Conservation (phyloP, 1,139 yeast genomes). For the Sugiyamaella novakii region DNA sequence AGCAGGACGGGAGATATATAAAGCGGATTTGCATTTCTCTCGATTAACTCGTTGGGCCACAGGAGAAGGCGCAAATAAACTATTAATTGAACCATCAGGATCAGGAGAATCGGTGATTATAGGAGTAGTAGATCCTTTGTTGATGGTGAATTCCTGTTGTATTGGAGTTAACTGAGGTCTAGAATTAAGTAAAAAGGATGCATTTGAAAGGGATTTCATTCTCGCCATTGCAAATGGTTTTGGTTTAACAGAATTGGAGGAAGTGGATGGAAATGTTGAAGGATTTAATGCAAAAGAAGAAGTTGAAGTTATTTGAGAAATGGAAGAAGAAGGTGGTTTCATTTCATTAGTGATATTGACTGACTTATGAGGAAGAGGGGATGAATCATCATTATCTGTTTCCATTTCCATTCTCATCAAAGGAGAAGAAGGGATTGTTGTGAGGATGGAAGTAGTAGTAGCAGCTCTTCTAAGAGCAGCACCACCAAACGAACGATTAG, state of each 20-base stretch:
- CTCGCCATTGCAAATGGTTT: conserved; percentile 21
- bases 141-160: conserved; percentile 12
- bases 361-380: conserved; percentile 30
- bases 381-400: conserved; percentile 18
- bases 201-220: conserved; percentile 32
- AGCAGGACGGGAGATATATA: conserved; percentile 12
- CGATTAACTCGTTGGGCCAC: conserved; percentile 16
- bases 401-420: conserved; percentile 20
- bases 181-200: conserved; percentile 26
- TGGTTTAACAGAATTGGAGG: conserved; percentile 18
- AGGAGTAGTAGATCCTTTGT: not conserved
- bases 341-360: conserved; percentile 8
- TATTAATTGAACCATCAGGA: conserved; percentile 13
- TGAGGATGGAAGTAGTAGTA: conserved; percentile 5
- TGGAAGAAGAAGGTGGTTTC: conserved; percentile 17
- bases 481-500: conserved; percentile 13
- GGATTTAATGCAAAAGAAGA: conserved; percentile 22
- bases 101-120: not conserved
- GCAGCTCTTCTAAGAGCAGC: conserved; percentile 8
- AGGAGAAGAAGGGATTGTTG: conserved; percentile 22
- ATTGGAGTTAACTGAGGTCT: conserved; percentile 24
- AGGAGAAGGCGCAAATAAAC: conserved; percentile 22
- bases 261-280: conserved; percentile 10
- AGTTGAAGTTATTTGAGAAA: conserved; percentile 19
- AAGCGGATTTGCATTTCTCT: conserved; percentile 14